Evolutionary conservation across 768 basidiomycete species (phyloP), one percentile per base, ranked within the genome.

Genomic region (Phanerodontia chrysosporium): DNA sequence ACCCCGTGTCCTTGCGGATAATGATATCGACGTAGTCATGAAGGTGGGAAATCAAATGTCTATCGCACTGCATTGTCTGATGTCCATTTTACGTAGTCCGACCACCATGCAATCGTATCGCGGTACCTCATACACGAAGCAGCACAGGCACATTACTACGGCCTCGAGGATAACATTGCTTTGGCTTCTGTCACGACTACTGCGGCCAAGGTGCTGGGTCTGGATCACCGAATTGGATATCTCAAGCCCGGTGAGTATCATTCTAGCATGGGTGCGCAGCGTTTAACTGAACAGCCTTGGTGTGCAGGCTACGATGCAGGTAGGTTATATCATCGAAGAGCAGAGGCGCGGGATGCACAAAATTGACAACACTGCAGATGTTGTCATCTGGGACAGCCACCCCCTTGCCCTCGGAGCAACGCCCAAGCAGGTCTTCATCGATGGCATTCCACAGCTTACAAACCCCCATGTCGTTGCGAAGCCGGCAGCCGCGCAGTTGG

Each of bases 341-440:
- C 2, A 29, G 14, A 48, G 22, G 18, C 39, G 21, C 9, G 48
- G 22, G 16, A 46, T 24, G 48, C 1, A 45, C 12, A 42, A 12
- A 24, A 27, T 24, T 44, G 21, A 29, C 24, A 13, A 18, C 18
- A 45, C n/a, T 28, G 1, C 57, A 76, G 75, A 83, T 65, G 45
- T 81, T 30, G 79, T 82, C n/a, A 68, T 81, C 13, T 90, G 88
- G 87, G 86, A 90, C 58, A 83, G 82, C 7, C 90, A 93, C 69
- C 93, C 92, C 0, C 78, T 95, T 25, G 68, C 81, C 0, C 76
- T 95, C 2, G 92, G 92, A 25, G 87, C 92, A 0, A 92, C 91
- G 1, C 92, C 93, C 0, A 71, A 75, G 3, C 91, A 95, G 65
- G 90, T 92, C 0, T 91, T 80, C 69, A 86, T 94, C 55, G 93